phyloP scores from a whole-genome alignment of 768 basidiomycete species.

The Galerina marginata region DNA sequence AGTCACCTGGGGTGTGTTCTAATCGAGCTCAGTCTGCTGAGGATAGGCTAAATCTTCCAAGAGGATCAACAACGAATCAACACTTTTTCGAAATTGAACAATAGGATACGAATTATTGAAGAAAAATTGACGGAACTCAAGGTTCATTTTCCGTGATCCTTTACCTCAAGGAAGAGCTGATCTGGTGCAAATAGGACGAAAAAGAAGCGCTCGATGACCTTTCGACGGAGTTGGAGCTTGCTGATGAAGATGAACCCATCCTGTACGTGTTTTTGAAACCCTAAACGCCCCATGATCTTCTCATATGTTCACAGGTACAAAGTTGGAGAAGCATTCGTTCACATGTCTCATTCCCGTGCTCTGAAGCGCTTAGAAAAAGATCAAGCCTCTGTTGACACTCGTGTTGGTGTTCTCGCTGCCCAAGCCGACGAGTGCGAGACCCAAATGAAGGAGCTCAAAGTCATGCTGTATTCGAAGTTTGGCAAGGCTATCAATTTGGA shows the following conservation, averaged over 20 bases:
- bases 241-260: constrained; percentile 82
- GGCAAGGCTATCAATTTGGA: constrained; percentile 93
- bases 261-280: constrained; percentile 51
- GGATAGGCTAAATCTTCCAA: constrained; percentile 29
- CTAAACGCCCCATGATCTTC: not conserved
- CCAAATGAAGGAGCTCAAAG: constrained; percentile 83
- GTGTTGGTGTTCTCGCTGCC: constrained; percentile 54
- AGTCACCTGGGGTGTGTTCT: constrained; percentile 79
- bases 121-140: constrained; percentile 76
- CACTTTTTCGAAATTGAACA: constrained; percentile 90
- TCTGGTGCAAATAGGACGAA: constrained; percentile 67
- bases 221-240: constrained; percentile 84
- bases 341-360: constrained; percentile 73
- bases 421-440: constrained; percentile 70
- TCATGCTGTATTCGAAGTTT: constrained; percentile 87
- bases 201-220: constrained; percentile 95
- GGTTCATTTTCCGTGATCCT: constrained; percentile 45
- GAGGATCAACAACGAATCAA: constrained; percentile 92
- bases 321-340: constrained; percentile 88
- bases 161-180: constrained; percentile 1
- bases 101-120: constrained; percentile 71
- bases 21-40: constrained; percentile 5
- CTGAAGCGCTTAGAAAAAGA: constrained; percentile 75
- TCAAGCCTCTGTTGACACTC: constrained; percentile 59
- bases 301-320: constrained; percentile 66